Percentiles rank a stretch among this genome's conserved stretches.
phyloP scores from a whole-genome alignment of 257 asterid species.

The Solanum gandarillasii region DNA sequence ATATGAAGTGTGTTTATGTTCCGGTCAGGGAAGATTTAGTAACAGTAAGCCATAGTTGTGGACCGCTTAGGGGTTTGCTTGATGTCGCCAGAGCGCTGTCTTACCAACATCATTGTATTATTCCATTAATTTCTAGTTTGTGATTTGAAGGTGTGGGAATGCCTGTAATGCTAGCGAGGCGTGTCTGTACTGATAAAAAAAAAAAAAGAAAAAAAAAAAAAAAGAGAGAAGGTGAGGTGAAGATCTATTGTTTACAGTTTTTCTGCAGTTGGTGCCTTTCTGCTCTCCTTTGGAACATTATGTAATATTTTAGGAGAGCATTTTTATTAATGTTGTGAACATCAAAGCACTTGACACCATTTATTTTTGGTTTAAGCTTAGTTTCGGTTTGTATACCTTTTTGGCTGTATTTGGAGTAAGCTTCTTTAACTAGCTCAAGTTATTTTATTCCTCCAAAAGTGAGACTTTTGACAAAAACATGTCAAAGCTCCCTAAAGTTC shows the following conservation, averaged over 20 bases:
- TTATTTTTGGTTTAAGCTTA: not conserved
- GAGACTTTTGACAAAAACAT: not conserved
- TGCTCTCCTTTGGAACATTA: not conserved
- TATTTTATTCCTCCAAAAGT: not conserved
- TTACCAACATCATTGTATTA: slow-evolving; percentile 17
- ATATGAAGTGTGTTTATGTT: slow-evolving; percentile 38
- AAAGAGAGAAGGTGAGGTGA: not conserved
- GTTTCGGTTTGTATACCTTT: not conserved
- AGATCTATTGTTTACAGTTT: not conserved
- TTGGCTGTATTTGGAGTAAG: not conserved
- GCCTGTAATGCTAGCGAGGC: not conserved
- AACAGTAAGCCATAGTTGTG: slow-evolving; percentile 21
- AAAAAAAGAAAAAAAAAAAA: rapidly evolving
- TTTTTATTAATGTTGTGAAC: not conserved
- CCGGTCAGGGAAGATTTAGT: slow-evolving; percentile 24
- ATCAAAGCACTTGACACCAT: not conserved
- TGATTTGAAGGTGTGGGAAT: slow-evolving; percentile 10
- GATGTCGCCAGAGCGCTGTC: slow-evolving; percentile 20
- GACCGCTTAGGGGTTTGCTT: slow-evolving; percentile 18
- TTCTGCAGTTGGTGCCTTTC: not conserved
- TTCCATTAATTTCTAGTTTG: slow-evolving; percentile 39
- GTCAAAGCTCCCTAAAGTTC: not conserved
- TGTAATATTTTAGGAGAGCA: not conserved
- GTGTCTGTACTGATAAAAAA: not conserved
- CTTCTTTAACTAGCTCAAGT: not conserved